phyloP scores from a whole-genome alignment of 2,329 filamentous ascomycete species.

The Diaporthe aspalathi region DNA sequence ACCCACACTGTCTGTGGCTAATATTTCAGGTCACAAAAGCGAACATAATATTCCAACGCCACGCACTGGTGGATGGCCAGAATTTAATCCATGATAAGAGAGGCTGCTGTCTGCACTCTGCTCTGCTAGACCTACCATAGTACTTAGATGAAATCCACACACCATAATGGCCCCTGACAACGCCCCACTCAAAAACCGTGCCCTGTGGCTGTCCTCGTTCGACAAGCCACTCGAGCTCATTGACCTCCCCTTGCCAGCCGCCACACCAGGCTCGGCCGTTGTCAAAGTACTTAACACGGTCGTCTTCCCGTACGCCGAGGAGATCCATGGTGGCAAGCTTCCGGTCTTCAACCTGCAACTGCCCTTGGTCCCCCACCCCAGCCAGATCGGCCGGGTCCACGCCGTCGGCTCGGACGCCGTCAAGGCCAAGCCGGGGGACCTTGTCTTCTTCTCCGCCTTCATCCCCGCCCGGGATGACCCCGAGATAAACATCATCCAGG shows the following conservation, averaged over 20 bases:
- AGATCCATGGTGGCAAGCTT: background rate
- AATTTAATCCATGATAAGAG: background rate
- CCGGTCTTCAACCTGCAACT: background rate
- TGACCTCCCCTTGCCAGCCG: background rate
- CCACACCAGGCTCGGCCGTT: background rate
- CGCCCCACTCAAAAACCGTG: background rate
- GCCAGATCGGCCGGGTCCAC: background rate
- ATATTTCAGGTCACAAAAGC: background rate
- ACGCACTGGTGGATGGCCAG: background rate
- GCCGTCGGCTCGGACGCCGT: background rate
- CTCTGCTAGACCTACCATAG: background rate
- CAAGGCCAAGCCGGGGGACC: background rate
- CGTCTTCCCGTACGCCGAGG: background rate
- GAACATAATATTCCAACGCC: background rate
- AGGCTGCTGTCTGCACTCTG: background rate
- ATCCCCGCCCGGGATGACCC: background rate
- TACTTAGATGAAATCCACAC: background rate
- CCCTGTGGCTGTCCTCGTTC: background rate
- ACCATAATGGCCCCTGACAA: background rate
- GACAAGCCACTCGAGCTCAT: slow-evolving; percentile 1
- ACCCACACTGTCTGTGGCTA: background rate
- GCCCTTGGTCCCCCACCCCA: background rate
- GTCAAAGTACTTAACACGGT: background rate
- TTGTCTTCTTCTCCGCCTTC: background rate
- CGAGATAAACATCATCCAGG: background rate